Conservation (phyloP, 768 basidiomycete species). For the Pleurotus tuber-regium region DNA sequence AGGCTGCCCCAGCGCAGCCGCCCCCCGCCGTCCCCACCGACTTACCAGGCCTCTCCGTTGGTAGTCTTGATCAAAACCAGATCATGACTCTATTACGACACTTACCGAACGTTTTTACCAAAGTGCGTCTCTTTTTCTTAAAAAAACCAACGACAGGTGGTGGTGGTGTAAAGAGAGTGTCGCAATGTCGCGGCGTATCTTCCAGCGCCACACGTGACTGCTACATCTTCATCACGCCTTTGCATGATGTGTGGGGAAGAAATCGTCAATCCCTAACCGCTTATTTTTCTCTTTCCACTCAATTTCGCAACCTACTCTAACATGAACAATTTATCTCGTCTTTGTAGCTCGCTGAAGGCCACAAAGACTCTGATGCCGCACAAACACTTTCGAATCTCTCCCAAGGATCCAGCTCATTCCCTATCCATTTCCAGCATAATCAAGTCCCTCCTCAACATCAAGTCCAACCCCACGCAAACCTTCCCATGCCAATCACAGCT, state of each 20-base stretch:
- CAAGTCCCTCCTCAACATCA: slow-evolving; percentile 26
- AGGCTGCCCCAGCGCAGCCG: not conserved
- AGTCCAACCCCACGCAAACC: slow-evolving; percentile 30
- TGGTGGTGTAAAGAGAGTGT: not conserved
- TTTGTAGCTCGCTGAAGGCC: slow-evolving; percentile 34
- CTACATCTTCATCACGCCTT: slow-evolving; percentile 14
- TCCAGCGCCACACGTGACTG: slow-evolving; percentile 34
- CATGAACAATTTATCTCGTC: too few relatives aligned
- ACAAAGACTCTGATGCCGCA: slow-evolving; percentile 56
- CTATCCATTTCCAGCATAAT: not conserved
- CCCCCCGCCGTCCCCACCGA: not conserved
- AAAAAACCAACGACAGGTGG: not conserved
- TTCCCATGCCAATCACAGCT: slow-evolving; percentile 33
- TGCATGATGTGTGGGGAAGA: slow-evolving; percentile 3
- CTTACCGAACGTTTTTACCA: slow-evolving; percentile 50
- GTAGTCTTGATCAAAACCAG: slow-evolving; percentile 49
- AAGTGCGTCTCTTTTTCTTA: slow-evolving; percentile 40
- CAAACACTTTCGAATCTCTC: slow-evolving; percentile 56
- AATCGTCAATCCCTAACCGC: too few relatives aligned
- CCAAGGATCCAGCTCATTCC: slow-evolving; percentile 32
- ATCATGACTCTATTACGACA: slow-evolving; percentile 58
- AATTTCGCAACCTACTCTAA: slow-evolving; percentile 20
- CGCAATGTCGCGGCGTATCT: slow-evolving; percentile 8
- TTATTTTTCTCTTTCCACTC: too few relatives aligned
- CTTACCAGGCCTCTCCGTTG: not conserved